phyloP scores from a whole-genome alignment of 2,329 filamentous ascomycete species.

The Pseudocercospora fijiensis region DNA sequence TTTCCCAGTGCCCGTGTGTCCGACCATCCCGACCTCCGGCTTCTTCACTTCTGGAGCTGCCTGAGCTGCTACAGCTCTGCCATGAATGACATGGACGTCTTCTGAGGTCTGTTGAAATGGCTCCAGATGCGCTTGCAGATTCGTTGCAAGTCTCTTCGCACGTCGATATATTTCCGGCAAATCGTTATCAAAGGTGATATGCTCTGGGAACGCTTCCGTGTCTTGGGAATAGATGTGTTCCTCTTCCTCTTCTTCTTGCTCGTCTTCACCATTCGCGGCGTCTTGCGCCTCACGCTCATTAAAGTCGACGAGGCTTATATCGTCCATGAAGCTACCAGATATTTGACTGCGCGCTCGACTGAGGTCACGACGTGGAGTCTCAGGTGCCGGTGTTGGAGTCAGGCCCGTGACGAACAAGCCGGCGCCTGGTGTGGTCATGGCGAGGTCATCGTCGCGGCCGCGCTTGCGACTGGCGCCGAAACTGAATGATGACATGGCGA shows the following conservation, averaged over 20 bases:
- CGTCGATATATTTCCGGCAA: not conserved
- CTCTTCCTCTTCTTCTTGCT: not conserved
- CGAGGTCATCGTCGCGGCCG: not conserved
- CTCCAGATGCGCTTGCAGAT: not conserved
- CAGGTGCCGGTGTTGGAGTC: constrained; percentile 10
- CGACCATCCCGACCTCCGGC: constrained; percentile 7
- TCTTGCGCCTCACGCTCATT: not conserved
- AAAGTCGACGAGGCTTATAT: not conserved
- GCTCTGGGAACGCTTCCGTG: not conserved
- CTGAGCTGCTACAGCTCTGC: not conserved
- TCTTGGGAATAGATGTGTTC: constrained; percentile 3
- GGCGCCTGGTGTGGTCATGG: not conserved
- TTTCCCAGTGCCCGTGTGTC: constrained; percentile 13
- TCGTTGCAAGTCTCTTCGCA: not conserved
- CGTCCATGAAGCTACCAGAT: not conserved
- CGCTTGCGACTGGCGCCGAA: not conserved
- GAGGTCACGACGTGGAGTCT: not conserved
- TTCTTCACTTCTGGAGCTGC: not conserved
- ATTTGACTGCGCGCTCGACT: not conserved
- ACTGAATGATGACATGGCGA: not conserved
- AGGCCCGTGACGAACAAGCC: constrained; percentile 5
- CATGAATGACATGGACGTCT: not conserved
- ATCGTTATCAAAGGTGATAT: not conserved
- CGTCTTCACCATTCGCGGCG: not conserved
- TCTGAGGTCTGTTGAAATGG: not conserved